Evolutionary conservation across 1,139 yeast species (phyloP), one percentile per base, ranked within the genome.

Genomic region (Lodderomyces elongisporus): DNA sequence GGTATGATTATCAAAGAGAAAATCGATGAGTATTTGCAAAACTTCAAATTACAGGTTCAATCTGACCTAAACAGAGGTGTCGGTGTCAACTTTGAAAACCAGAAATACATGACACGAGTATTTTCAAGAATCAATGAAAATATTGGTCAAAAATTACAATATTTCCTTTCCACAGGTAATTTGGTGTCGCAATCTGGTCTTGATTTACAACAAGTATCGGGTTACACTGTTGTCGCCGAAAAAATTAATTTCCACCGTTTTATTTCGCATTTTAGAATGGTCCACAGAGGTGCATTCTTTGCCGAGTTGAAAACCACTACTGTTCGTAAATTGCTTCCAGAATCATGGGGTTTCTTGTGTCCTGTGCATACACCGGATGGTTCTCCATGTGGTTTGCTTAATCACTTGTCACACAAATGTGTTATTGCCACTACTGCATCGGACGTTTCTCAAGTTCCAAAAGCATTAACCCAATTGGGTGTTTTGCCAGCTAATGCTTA

Each of bases 311-410:
- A 93, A 58, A 91, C 98, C 25, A 93, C 98, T 17, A 84, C 98
- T 1, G 99, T 91, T 34, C 80, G 99, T 69, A 91, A 91, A 59
- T 70, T 91, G 52, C 72, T 91, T 39, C 99, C 99, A 0, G 99
- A 91, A 62, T 85, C 96, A 1, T 91, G 99, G 99, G 97, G 97
- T 4, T 93, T 91, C 72, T 65, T 93, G 49, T 93, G 99, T 66
- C 98, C 99, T 14, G 98, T 93, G 13, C 98, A 91, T 62, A 91
- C 99, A 12, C 99, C 99, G 3, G 99, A 91, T 83, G 99, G 99
- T 51, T 85, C 97, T 33, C 99, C 99, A 15, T 91, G 99, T 81
- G 99, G 99, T 65, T 70, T 91, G 57, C 71, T 91, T 51, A 93
- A 93, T 62, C 99, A 91, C 69, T 81, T 91, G 67, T 82, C 98